Percentiles rank a stretch among this genome's conserved stretches.
These are phyloP conservation scores for Cystobasidiaceae sp. DNA, from an alignment of 1,284 basidiomycete species.

Conservation along the genomic window DNA sequence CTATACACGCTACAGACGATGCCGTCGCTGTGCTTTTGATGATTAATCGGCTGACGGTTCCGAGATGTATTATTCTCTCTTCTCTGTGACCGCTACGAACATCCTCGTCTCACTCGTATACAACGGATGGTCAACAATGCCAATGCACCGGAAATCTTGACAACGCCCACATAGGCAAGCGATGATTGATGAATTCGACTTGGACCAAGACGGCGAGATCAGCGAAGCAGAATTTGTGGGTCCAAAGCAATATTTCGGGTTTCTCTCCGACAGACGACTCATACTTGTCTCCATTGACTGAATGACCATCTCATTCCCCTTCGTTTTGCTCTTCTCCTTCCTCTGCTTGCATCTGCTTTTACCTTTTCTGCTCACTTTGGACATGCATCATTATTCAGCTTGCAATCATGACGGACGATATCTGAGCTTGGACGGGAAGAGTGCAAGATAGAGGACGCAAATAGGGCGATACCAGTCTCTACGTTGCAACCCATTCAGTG, in stretches of 20 bases:
- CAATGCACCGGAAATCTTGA: too few relatives aligned
- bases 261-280: neutral
- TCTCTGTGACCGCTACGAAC: too few relatives aligned
- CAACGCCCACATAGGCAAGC: conserved; percentile 65
- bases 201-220: conserved; percentile 97
- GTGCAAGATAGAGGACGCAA: neutral
- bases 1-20: neutral
- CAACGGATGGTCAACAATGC: too few relatives aligned
- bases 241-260: neutral
- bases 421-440: neutral
- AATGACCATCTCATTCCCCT: neutral
- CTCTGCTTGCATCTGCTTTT: neutral
- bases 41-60: too few relatives aligned
- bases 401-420: conserved; percentile 34
- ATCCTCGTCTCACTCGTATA: too few relatives aligned
- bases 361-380: too few relatives aligned
- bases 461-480: neutral
- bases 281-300: too few relatives aligned
- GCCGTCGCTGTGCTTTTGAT: neutral
- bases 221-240: conserved; percentile 82
- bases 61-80: too few relatives aligned
- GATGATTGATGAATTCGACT: conserved; percentile 99
- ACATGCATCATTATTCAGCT: too few relatives aligned
- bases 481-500: neutral
- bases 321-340: neutral